Evolutionary conservation across 495 filamentous ascomycete genomes (phyloP), one percentile per base, ranked within the genome.

Genomic region (Penicillium nucicola): DNA sequence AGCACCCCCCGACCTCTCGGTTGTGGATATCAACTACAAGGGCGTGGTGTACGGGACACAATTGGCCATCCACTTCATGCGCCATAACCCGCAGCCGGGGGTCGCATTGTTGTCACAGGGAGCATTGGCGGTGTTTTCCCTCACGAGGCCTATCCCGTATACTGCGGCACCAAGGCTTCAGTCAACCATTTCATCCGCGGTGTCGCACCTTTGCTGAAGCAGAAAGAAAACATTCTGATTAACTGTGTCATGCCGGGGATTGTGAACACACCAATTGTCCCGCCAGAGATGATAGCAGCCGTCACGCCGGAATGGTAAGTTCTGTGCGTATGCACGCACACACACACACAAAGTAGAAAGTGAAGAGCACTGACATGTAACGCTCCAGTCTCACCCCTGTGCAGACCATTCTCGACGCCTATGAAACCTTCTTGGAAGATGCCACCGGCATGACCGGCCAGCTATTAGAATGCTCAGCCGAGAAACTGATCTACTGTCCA

Each of bases 41-140:
- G 61, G 61, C 1, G 59, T 67, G n/a, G 37, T 67, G 5, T 61
- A 67, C 30, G 57, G 58, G 1, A 60, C 52, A 13, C 56, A 60
- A 22, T 34, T 67, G 25, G 64, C 64, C 3, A 61, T 53, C n/a
- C 64, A 67, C 35, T 65, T 67, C 39, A 67, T 67, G 64, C 56
- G 61, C 13, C 45, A 61, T 34, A 67, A 67, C 37, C 52, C 59
- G 14, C 49, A 56, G 18, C 54, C 61, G 64, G 61, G 1, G 64
- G 64, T 12, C 46, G 48, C 13, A 60, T 67, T 28, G 53, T 67
- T 13, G 58, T 65, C 3, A 67, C 64, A 3, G 49, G 61, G 2
- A 65, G 61, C 32, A 65, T 67, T 45, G 61, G 56, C 4, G 47
- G 32, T 1, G 32, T 67, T 1, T 62, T 65, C 15, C 64, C 64